phyloP scores from a whole-genome alignment of 148 eudicot genomes.

The Persicaria maculosa region DNA sequence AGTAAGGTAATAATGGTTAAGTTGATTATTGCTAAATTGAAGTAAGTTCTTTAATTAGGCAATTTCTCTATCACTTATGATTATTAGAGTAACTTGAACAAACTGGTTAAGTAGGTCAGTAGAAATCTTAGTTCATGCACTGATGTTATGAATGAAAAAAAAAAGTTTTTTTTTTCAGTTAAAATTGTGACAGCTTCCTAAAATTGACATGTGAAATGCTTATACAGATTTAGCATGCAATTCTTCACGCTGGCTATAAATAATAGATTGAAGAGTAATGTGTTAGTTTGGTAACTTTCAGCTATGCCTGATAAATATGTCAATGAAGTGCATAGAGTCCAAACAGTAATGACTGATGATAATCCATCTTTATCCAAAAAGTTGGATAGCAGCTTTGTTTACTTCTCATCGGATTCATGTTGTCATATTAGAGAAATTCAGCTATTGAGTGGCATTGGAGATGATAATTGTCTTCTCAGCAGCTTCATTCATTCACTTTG shows the following conservation, averaged over 20 bases:
- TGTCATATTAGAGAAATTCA: background rate
- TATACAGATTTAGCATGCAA: too few relatives aligned
- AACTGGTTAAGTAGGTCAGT: background rate
- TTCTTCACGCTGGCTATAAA: background rate
- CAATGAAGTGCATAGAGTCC: slow-evolving; percentile 1
- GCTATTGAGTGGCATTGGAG: background rate
- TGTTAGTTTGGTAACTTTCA: background rate
- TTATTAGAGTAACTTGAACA: background rate
- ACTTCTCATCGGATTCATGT: background rate
- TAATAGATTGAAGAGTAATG: background rate
- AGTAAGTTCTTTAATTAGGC: slow-evolving; percentile 6
- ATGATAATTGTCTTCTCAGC: slow-evolving; percentile 1
- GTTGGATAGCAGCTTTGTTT: background rate
- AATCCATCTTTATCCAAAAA: background rate
- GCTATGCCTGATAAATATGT: background rate
- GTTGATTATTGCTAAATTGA: background rate
- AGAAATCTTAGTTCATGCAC: background rate
- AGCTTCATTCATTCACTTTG: background rate
- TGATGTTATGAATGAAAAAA: background rate
- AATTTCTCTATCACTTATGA: background rate
- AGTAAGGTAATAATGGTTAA: slow-evolving; percentile 42
- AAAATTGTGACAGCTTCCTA: background rate
- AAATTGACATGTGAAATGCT: too few relatives aligned
- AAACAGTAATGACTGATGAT: background rate
- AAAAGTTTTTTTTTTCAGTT: background rate